Conservation (phyloP, 805 yeast genomes). For the Yamadazyma scolyti region DNA sequence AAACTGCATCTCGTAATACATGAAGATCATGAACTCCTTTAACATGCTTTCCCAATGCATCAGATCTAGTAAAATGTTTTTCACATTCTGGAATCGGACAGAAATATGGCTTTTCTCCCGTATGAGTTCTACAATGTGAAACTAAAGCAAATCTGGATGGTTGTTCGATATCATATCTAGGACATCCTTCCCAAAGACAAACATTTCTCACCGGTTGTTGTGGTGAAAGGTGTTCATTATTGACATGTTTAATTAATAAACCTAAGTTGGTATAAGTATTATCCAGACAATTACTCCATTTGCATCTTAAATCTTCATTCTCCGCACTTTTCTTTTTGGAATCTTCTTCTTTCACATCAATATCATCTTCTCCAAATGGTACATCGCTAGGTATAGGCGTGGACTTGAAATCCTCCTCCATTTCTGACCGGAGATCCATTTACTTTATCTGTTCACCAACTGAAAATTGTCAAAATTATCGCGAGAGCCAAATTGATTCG, state of each 20-base stretch:
- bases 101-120: constrained; percentile 62
- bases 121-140: constrained; percentile 62
- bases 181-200: constrained; percentile 64
- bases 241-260: constrained; percentile 29
- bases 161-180: constrained; percentile 47
- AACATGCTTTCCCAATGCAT: constrained; percentile 63
- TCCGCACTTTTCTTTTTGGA: constrained; percentile 1
- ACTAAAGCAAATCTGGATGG: constrained; percentile 56
- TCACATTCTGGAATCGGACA: constrained; percentile 69
- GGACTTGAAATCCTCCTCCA: no score
- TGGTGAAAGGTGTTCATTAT: constrained; percentile 17
- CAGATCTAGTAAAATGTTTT: constrained; percentile 54
- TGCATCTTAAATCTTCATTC: constrained; percentile 15
- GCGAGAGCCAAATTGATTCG: no score
- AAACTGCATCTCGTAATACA: constrained; percentile 30
- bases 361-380: not conserved
- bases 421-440: no score
- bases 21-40: constrained; percentile 57
- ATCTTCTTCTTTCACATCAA: constrained; percentile 5
- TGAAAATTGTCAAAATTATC: no score
- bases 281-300: constrained; percentile 29
- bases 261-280: constrained; percentile 17
- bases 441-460: no score
- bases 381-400: not conserved
- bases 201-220: constrained; percentile 29